phyloP scores from a whole-genome alignment of 345 rosid species.

The Eucalyptus cladocalyx region DNA sequence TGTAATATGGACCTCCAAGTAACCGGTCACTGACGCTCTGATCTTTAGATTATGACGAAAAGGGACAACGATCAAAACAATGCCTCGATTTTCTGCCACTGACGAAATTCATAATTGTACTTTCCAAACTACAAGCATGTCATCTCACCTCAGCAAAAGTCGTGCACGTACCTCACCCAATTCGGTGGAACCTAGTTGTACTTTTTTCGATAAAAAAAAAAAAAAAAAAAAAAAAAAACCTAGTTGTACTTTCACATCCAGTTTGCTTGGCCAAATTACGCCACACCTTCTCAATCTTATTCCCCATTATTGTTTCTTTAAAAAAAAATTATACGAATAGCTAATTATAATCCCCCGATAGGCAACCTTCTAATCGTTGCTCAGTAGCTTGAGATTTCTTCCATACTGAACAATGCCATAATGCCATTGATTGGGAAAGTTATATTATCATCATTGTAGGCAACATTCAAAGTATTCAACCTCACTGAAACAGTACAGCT shows the following conservation, averaged over 20 bases:
- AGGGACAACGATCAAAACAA: neutral
- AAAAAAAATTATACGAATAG: neutral
- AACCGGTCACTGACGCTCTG: neutral
- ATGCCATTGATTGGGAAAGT: neutral
- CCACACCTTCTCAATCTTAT: neutral
- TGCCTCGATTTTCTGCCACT: neutral
- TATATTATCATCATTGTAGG: neutral
- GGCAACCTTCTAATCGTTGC: neutral
- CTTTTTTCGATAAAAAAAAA: too few relatives aligned
- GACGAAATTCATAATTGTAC: neutral
- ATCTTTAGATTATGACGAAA: neutral
- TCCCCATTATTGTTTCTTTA: neutral
- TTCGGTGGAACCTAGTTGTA: neutral
- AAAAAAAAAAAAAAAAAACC: too few relatives aligned
- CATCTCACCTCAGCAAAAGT: neutral
- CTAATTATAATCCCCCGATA: neutral
- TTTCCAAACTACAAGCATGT: neutral
- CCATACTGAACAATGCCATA: neutral
- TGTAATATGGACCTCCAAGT: neutral
- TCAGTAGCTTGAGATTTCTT: neutral
- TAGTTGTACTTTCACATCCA: neutral
- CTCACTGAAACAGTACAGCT: neutral
- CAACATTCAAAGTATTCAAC: neutral
- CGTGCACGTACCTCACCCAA: neutral
- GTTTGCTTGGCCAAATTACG: neutral